These are phyloP conservation scores for Tetracladium maxilliforme DNA, from an alignment of 2,329 filamentous ascomycete species.

Conservation along the genomic window DNA sequence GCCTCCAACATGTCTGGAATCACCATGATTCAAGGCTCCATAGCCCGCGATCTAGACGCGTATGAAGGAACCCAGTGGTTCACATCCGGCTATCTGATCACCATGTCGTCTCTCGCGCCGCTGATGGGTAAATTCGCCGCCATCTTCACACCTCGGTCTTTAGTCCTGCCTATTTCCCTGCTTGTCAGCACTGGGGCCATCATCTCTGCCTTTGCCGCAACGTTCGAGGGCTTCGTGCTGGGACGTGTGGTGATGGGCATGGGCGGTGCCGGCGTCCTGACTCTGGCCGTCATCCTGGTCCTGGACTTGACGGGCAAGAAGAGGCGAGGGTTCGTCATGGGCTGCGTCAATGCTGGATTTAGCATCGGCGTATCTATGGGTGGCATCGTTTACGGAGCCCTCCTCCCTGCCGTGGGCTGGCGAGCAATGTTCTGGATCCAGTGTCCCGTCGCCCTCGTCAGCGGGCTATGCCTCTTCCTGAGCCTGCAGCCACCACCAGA, in stretches of 20 bases:
- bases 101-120: constrained; percentile 44
- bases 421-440: constrained; percentile 62
- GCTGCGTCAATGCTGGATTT: constrained; percentile 57
- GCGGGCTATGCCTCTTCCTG: constrained; percentile 46
- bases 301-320: constrained; percentile 58
- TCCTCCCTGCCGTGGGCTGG: constrained; percentile 55
- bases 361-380: constrained; percentile 59
- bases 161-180: constrained; percentile 46
- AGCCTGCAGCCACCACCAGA: constrained; percentile 39
- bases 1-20: constrained; percentile 62
- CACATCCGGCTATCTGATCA: constrained; percentile 60
- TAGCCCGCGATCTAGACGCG: constrained; percentile 60
- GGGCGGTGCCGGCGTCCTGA: constrained; percentile 59
- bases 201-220: constrained; percentile 44
- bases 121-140: constrained; percentile 57
- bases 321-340: constrained; percentile 58
- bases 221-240: constrained; percentile 47
- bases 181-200: constrained; percentile 46
- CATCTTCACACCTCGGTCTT: constrained; percentile 55
- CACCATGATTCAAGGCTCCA: constrained; percentile 64
- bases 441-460: constrained; percentile 44
- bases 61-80: constrained; percentile 69
- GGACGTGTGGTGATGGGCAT: constrained; percentile 55
- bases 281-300: constrained; percentile 59
- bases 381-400: constrained; percentile 52